Conservation (phyloP, 164 flowering plant species). For the Magnolia changhungtana region DNA sequence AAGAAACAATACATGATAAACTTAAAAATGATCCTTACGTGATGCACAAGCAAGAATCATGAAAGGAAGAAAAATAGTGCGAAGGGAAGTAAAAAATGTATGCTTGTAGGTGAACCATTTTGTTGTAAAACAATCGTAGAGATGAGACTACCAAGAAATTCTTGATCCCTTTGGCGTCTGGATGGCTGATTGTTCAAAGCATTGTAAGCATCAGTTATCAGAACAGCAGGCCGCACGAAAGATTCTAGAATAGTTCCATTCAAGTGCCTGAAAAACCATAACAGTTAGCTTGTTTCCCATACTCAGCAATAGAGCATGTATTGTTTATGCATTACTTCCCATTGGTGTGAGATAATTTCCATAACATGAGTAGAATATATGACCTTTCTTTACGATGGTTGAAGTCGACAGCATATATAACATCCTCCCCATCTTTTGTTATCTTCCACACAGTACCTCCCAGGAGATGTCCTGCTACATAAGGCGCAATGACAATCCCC, state of each 20-base stretch:
- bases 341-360: neutral
- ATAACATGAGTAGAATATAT: neutral
- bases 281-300: constrained; percentile 1
- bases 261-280: constrained; percentile 60
- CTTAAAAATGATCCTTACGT: too few relatives aligned
- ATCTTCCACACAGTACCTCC: constrained; percentile 97
- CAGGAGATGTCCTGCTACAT: constrained; percentile 94
- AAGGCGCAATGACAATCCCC: constrained; percentile 95
- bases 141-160: constrained; percentile 58
- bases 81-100: neutral
- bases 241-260: constrained; percentile 86
- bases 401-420: constrained; percentile 93
- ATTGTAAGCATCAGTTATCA: constrained; percentile 96
- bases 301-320: neutral
- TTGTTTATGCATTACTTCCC: neutral
- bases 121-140: neutral
- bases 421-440: constrained; percentile 97
- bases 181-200: constrained; percentile 82
- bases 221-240: constrained; percentile 93
- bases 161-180: constrained; percentile 79
- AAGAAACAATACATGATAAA: too few relatives aligned
- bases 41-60: too few relatives aligned
- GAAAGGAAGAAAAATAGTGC: too few relatives aligned
- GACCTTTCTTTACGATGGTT: constrained; percentile 96
- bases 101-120: neutral